Conservation (phyloP, 805 yeast genomes). For the Metschnikowia kunwiensis region DNA sequence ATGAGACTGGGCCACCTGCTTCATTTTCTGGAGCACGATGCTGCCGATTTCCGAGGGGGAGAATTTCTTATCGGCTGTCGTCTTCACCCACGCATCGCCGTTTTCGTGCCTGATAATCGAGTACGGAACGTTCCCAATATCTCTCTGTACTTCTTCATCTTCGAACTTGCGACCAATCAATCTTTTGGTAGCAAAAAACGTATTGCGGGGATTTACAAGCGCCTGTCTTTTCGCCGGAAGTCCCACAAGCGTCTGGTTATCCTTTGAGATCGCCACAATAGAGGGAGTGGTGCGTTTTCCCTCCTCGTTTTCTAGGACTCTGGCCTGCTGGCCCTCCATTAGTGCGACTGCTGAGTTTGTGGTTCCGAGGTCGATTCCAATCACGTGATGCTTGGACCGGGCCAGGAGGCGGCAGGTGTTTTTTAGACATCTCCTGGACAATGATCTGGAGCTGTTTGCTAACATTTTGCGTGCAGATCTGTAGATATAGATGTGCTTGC, state of each 20-base stretch:
- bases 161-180: constrained; percentile 69
- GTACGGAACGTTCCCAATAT: constrained; percentile 60
- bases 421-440: constrained; percentile 1
- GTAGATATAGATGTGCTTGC: no score
- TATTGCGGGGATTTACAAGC: constrained; percentile 68
- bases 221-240: constrained; percentile 76
- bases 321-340: constrained; percentile 60
- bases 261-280: constrained; percentile 60
- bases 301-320: constrained; percentile 71
- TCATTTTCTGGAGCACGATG: constrained; percentile 60
- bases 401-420: background rate
- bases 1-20: constrained; percentile 59
- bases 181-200: constrained; percentile 80
- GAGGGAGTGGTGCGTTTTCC: constrained; percentile 82
- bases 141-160: constrained; percentile 69
- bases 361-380: constrained; percentile 83
- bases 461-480: no score
- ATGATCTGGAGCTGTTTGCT: background rate
- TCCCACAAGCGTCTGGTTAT: constrained; percentile 47
- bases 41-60: constrained; percentile 77
- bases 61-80: constrained; percentile 38
- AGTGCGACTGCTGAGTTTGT: constrained; percentile 85
- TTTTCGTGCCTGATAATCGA: constrained; percentile 54
- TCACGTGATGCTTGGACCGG: constrained; percentile 39
- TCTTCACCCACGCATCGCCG: constrained; percentile 69